phyloP scores from a whole-genome alignment of 1,284 basidiomycete species.

The Amylostereum chailletii region DNA sequence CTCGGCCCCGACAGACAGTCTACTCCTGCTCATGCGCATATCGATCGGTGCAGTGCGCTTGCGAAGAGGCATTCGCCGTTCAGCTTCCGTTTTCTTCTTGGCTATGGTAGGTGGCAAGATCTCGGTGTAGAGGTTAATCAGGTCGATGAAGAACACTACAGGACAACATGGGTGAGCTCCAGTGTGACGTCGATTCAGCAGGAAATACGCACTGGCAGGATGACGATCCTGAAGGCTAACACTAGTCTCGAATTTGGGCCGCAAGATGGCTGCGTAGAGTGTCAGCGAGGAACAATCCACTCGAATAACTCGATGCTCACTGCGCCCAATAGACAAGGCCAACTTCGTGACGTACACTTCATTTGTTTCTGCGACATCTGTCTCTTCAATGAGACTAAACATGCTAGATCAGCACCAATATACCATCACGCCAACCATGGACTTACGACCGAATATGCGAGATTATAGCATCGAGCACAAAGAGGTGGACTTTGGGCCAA shows the following conservation, averaged over 20 bases:
- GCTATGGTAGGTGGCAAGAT: slow-evolving; percentile 77
- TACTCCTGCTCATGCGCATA: slow-evolving; percentile 69
- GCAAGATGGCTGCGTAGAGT: slow-evolving; percentile 53
- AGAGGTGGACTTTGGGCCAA: slow-evolving; percentile 75
- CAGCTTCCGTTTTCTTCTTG: slow-evolving; percentile 80
- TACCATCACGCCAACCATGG: not conserved
- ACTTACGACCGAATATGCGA: slow-evolving; percentile 71
- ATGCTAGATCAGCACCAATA: not conserved
- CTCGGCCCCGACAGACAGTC: slow-evolving; percentile 33
- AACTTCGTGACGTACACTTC: slow-evolving; percentile 82
- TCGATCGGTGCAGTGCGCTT: slow-evolving; percentile 88
- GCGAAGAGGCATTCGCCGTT: slow-evolving; percentile 70
- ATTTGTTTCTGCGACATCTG: slow-evolving; percentile 59
- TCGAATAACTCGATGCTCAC: slow-evolving; percentile 34
- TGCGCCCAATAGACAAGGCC: slow-evolving; percentile 77
- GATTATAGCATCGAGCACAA: slow-evolving; percentile 75
- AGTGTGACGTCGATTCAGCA: not conserved
- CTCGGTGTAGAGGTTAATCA: slow-evolving; percentile 68
- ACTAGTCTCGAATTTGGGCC: slow-evolving; percentile 77
- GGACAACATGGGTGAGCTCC: not conserved
- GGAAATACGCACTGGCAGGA: slow-evolving; percentile 48
- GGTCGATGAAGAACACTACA: slow-evolving; percentile 73
- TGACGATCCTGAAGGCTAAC: slow-evolving; percentile 83
- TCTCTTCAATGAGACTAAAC: slow-evolving; percentile 59
- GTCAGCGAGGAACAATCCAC: not conserved